phyloP scores from a whole-genome alignment of 2,329 filamentous ascomycete species.

The Sodiomyces alkalinus region DNA sequence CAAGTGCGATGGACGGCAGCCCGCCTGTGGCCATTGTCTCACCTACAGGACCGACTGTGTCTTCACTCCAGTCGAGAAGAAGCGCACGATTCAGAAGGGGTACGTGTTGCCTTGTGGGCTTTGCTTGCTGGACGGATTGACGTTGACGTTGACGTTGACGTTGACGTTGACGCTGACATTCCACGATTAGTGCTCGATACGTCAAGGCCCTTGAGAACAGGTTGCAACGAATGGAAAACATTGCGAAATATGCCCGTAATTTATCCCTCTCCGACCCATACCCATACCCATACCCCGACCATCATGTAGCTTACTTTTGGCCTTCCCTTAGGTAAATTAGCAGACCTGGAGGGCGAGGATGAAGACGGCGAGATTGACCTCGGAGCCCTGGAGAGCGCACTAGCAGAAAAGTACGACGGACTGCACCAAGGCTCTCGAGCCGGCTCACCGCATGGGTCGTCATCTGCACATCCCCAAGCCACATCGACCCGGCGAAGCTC shows the following conservation, averaged over 20 bases:
- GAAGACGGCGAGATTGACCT: slow-evolving; percentile 77
- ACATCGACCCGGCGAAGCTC: slow-evolving; percentile 36
- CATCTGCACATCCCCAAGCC: slow-evolving; percentile 27
- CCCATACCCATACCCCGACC: too few species aligned
- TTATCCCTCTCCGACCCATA: too few species aligned
- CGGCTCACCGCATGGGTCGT: slow-evolving; percentile 34
- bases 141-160: too few species aligned
- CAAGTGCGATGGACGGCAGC: slow-evolving; percentile 94
- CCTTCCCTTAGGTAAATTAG: too few species aligned
- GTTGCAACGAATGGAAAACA: slow-evolving; percentile 85
- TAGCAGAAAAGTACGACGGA: slow-evolving; percentile 40
- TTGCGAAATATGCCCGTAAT: too few species aligned
- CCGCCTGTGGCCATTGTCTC: slow-evolving; percentile 85
- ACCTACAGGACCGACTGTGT: slow-evolving; percentile 98
- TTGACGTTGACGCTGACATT: too few species aligned
- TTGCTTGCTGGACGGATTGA: too few species aligned
- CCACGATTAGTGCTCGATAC: slow-evolving; percentile 96
- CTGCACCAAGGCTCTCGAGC: slow-evolving; percentile 33
- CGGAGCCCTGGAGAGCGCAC: slow-evolving; percentile 69
- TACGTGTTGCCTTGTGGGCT: slow-evolving; percentile 26
- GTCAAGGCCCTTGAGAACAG: slow-evolving; percentile 94
- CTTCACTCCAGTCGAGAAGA: slow-evolving; percentile 98
- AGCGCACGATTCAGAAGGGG: slow-evolving; percentile 93
- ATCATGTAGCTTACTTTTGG: slow-evolving; percentile 40
- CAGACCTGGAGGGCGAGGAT: slow-evolving; percentile 67